These are phyloP conservation scores for Hydnomerulius pinastri DNA, from an alignment of 768 basidiomycete genomes.

Conservation along the genomic window DNA sequence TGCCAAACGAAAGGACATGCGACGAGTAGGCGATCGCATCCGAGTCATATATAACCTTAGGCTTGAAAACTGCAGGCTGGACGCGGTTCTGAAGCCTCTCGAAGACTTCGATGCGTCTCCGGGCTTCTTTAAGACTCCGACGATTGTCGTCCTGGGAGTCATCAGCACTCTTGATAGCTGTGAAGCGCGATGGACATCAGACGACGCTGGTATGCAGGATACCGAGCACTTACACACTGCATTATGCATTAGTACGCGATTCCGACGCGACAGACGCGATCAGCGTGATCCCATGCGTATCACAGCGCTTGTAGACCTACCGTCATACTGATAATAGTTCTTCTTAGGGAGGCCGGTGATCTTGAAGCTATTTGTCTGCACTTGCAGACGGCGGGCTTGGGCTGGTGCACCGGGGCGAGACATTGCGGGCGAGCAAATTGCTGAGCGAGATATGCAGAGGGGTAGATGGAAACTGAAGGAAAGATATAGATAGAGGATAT, in stretches of 20 bases:
- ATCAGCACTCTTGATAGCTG: slow-evolving; percentile 30
- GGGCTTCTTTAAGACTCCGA: slow-evolving; percentile 7
- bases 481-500: neutral
- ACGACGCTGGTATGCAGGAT: neutral
- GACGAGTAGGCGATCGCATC: slow-evolving; percentile 44
- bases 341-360: slow-evolving; percentile 28
- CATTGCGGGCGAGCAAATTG: neutral
- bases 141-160: no score
- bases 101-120: slow-evolving; percentile 31
- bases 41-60: slow-evolving; percentile 49
- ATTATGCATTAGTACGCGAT: slow-evolving; percentile 17
- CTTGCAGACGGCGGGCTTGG: slow-evolving; percentile 22
- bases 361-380: slow-evolving; percentile 36
- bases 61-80: slow-evolving; percentile 38
- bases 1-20: slow-evolving; percentile 30
- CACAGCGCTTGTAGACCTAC: slow-evolving; percentile 18
- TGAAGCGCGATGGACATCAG: neutral
- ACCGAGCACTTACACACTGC: slow-evolving; percentile 28
- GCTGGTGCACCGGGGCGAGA: no score
- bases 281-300: slow-evolving; percentile 4
- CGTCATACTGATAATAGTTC: slow-evolving; percentile 34
- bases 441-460: neutral
- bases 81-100: slow-evolving; percentile 40
- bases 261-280: slow-evolving; percentile 8
- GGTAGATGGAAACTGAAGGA: neutral